A percentile compares a stretch with the other conserved stretches of the same genome.
Evolutionary conservation across 2,329 filamentous ascomycete genomes (phyloP).

Genomic region (Clarireedia homoeocarpa): DNA sequence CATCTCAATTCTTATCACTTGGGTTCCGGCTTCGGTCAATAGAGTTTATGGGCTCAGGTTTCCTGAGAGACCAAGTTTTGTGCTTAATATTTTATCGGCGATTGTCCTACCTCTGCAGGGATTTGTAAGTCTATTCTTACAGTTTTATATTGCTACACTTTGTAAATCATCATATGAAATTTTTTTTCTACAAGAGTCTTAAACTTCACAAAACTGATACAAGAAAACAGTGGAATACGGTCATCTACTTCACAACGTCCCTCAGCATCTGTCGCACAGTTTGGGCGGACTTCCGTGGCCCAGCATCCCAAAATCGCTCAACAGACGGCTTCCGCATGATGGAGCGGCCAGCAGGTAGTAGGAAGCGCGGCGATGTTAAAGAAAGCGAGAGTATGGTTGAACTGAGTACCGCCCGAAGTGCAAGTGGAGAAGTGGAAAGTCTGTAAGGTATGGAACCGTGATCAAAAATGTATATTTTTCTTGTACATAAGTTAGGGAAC

Average conservation of each 20-base stretch:
- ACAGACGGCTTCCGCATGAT: slow-evolving; percentile 1
- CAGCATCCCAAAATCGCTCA: background rate
- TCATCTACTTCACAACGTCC: slow-evolving; percentile 68
- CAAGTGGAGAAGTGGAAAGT: background rate
- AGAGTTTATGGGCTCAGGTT: slow-evolving; percentile 62
- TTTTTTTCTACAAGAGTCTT: background rate
- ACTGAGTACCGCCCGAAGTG: slow-evolving; percentile 1
- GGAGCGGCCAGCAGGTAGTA: background rate
- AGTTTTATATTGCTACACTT: background rate
- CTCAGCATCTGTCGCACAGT: slow-evolving; percentile 28
- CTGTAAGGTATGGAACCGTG: background rate
- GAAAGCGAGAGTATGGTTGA: slow-evolving; percentile 2
- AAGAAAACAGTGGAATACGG: slow-evolving; percentile 54
- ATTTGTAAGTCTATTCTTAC: slow-evolving; percentile 34
- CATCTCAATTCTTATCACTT: slow-evolving; percentile 60
- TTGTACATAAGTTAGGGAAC: background rate
- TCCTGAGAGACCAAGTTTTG: slow-evolving; percentile 41
- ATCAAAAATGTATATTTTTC: background rate
- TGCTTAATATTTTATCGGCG: slow-evolving; percentile 61
- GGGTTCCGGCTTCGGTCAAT: slow-evolving; percentile 70
- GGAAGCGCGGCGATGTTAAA: background rate
- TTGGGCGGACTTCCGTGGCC: background rate
- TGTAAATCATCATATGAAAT: too few relatives aligned
- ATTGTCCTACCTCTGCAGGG: slow-evolving; percentile 74
- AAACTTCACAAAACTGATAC: background rate